A percentile compares a stretch with the other conserved stretches of the same genome.
These are phyloP conservation scores for Fraxinus anomala DNA, from an alignment of 257 asterid species.

Conservation along the genomic window DNA sequence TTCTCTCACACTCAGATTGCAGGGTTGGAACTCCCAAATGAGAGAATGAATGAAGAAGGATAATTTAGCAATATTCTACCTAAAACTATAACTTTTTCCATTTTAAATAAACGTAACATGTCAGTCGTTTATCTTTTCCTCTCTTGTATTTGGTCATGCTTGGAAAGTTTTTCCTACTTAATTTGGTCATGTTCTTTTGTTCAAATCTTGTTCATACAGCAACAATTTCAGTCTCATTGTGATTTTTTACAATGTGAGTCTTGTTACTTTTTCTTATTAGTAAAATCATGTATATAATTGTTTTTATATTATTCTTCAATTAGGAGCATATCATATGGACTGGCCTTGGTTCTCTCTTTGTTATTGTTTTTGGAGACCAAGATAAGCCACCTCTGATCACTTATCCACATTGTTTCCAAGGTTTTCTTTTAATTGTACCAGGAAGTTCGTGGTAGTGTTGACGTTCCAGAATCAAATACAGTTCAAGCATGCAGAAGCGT, in stretches of 20 bases:
- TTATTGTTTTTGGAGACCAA: conserved; percentile 79
- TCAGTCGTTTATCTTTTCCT: neutral
- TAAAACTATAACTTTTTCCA: no score
- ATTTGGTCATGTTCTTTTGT: neutral
- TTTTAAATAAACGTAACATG: no score
- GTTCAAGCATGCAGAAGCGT: no score
- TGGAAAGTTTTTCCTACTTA: neutral
- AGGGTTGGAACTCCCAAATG: no score
- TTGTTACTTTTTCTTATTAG: neutral
- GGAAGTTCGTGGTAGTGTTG: no score
- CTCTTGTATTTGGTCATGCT: neutral
- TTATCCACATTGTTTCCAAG: conserved; percentile 59
- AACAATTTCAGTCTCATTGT: neutral
- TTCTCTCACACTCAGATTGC: no score
- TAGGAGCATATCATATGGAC: conserved; percentile 87
- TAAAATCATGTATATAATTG: neutral
- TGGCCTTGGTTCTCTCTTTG: conserved; percentile 72
- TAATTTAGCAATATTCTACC: no score
- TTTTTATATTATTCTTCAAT: conserved; percentile 17
- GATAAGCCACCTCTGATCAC: conserved; percentile 90
- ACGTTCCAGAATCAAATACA: no score
- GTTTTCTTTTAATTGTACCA: no score
- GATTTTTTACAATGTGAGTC: neutral
- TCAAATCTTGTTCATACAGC: neutral
- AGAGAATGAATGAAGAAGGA: no score